Evolutionary conservation across 2,329 filamentous ascomycete species (phyloP), one percentile per base, ranked within the genome.

Genomic region (Ceratocystis papillata): DNA sequence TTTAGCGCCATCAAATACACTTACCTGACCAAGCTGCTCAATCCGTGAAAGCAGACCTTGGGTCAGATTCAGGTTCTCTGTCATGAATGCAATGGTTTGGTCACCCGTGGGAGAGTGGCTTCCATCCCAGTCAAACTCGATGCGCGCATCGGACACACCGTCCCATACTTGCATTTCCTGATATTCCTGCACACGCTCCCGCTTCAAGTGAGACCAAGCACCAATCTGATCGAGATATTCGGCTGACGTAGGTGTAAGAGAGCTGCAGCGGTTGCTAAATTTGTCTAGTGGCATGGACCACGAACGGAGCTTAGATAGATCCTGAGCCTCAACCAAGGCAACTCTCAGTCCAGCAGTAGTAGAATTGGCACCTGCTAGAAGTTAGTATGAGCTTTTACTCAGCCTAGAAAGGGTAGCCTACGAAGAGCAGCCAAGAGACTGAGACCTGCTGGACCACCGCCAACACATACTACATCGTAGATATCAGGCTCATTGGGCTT

Each of bases 161-260:
- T 99, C 94, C 94, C 95, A 99, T 41, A 97, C 94, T 75, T 96
- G 88, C 94, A 99, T 99, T 71, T 93, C 89, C 68, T 95, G 87
- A 75, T 96, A 99, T 0, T 86, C 83, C 77, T 96, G 92, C 44
- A 94, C 84, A 41, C 94, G 85, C 5, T 83, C 79, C 53, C 80
- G 77, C 70, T 89, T 82, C 68, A 96, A 79, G 73, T 95, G 85
- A 5, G 80, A 73, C 94, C 93, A 97, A 62, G 88, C 91, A 45
- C 93, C 94, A 68, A 96, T 94, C 3, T 82, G 79, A 73, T 89
- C 81, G 69, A 97, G 81, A 72, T 94, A 96, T 2, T 80, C 81
- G n/a, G 90, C 87, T 0, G 92, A 96, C 0, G 88, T 83, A 0
- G 93, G 93, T 0, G 94, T 99, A 66, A 99, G 81, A 62, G 93